These are phyloP conservation scores for Sclerotinia subarctica DNA, from an alignment of 2,329 filamentous ascomycete species.

Conservation along the genomic window DNA sequence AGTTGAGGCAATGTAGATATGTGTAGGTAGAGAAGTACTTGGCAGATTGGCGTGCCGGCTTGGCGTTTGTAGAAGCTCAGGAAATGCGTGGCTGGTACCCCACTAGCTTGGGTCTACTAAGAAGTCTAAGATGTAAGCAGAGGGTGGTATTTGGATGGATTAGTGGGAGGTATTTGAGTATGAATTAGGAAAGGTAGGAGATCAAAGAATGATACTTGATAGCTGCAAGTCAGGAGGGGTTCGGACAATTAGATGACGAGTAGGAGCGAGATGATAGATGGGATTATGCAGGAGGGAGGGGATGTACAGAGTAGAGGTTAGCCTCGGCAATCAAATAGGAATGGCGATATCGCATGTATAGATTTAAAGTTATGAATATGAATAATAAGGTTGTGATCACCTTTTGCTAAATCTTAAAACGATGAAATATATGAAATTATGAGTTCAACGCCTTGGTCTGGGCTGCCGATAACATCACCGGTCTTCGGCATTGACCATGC, in stretches of 20 bases:
- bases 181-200: too few species aligned
- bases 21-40: too few species aligned
- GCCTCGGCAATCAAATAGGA: neutral
- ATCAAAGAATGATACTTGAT: neutral
- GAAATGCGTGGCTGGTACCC: neutral
- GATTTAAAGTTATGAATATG: too few species aligned
- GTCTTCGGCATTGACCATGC: too few species aligned
- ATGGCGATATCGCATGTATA: slow-evolving; percentile 6
- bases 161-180: neutral
- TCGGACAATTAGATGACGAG: slow-evolving; percentile 2
- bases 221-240: neutral
- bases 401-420: neutral
- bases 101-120: too few species aligned
- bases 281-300: too few species aligned
- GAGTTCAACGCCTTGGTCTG: too few species aligned
- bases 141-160: neutral
- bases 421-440: too few species aligned
- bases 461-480: too few species aligned
- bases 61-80: neutral
- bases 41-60: slow-evolving; percentile 3
- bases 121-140: neutral
- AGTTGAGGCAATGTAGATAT: neutral
- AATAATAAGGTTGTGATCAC: neutral
- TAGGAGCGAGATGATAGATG: neutral
- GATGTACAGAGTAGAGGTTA: neutral